Evolutionary conservation across 73 alveolate genomes (phyloP), one percentile per base, ranked within the genome.

Genomic region (Effrenium voratum): DNA sequence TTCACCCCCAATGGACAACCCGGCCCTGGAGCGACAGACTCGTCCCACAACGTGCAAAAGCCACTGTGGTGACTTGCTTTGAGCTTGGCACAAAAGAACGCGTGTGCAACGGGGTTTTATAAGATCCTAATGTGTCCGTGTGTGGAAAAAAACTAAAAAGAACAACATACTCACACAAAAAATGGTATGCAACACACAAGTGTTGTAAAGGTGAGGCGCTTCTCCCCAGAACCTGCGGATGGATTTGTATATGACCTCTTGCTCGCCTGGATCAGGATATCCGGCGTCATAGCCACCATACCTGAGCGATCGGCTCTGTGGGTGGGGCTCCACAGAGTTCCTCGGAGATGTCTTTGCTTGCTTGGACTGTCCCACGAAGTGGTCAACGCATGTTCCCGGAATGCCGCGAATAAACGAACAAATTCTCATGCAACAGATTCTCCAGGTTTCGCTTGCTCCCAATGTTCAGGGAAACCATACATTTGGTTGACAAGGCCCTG

Each of bases 231-330:
- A n/a, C n/a, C n/a, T n/a, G n/a, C n/a, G n/a, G n/a, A n/a, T n/a
- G n/a, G n/a, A n/a, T n/a, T n/a, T n/a, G n/a, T n/a, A n/a, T n/a
- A n/a, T n/a, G n/a, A n/a, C n/a, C n/a, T n/a, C n/a, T n/a, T n/a
- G n/a, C 87, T 26, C 22, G 57, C 92, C 92, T 82, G 92, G 92
- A 82, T 82, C 92, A 82, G 46, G n/a, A n/a, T n/a, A 82, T n/a
- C 75, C 75, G 34, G 66, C 66, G 45, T 82, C 75, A 34, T 82
- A 82, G 92, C 92, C 92, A 5, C 88, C 66, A 30, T 82, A 82
- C 92, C 92, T 50, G 34, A 15, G 46, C 66, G 45, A 8, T 3
- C 5, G 15, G 46, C 30, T 28, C 28, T 6, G 28, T 5, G 10
- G 19, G 19, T 12, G 26, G 8, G 8, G 19, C 8, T 12, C 63